These are phyloP conservation scores for Cymbopogon flexuosus DNA, from an alignment of 202 grass and related monocot genomes.

Conservation along the genomic window DNA sequence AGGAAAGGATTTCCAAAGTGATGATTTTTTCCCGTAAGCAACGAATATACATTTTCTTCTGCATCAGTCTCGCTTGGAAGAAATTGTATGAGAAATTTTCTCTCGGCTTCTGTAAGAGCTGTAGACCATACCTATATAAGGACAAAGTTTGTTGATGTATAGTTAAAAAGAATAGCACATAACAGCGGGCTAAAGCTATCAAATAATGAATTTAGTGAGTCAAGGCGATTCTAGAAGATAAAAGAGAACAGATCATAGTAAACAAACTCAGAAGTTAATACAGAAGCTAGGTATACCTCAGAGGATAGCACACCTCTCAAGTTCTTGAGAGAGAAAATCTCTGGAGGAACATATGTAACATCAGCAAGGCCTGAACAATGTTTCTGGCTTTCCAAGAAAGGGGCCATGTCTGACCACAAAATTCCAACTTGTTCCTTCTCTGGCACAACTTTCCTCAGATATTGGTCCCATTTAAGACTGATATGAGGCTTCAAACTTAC, in stretches of 20 bases:
- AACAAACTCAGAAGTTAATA: neutral
- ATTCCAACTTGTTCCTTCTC: conserved; percentile 72
- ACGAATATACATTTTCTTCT: conserved; percentile 53
- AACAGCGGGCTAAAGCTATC: neutral
- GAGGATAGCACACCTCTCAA: conserved; percentile 65
- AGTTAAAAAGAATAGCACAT: neutral
- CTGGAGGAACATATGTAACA: conserved; percentile 60
- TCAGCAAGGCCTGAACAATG: conserved; percentile 56
- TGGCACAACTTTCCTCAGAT: conserved; percentile 54
- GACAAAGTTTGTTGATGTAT: neutral
- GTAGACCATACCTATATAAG: conserved; percentile 62
- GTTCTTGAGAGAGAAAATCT: conserved; percentile 53
- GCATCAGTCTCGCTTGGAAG: conserved; percentile 59
- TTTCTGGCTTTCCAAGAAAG: conserved; percentile 53
- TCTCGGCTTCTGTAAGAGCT: conserved; percentile 70
- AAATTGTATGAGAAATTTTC: conserved; percentile 77
- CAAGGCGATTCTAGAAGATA: neutral
- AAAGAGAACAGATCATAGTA: neutral
- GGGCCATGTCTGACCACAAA: conserved; percentile 62
- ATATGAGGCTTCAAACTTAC: conserved; percentile 66
- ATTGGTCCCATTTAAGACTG: conserved; percentile 60
- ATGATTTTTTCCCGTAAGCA: conserved; percentile 60
- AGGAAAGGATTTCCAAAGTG: conserved; percentile 79
- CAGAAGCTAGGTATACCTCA: conserved; percentile 47
- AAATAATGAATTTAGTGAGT: neutral